phyloP scores from a whole-genome alignment of 345 rosid species.

The Alliaria petiolata region DNA sequence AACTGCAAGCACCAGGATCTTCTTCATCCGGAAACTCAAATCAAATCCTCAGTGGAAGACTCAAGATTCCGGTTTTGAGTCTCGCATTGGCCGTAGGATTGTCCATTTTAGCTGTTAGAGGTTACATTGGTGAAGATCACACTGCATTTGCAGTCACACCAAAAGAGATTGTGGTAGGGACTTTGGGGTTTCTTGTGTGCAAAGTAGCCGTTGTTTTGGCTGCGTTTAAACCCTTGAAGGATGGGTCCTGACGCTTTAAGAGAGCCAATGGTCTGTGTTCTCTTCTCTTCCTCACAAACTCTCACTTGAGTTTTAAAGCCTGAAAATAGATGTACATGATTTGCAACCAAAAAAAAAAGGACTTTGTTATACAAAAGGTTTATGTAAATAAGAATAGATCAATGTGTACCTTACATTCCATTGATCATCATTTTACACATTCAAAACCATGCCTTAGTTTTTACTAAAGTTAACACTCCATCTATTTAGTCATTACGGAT shows the following conservation, averaged over 20 bases:
- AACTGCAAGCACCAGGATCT: constrained; percentile 43
- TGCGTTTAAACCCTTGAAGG: constrained; percentile 60
- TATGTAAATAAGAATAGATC: constrained; percentile 5
- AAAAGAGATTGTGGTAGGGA: constrained; percentile 65
- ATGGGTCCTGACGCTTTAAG: constrained; percentile 16
- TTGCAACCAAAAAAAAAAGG: too few relatives aligned
- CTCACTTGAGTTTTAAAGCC: constrained; percentile 27
- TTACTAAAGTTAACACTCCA: too few relatives aligned
- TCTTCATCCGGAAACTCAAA: constrained; percentile 30
- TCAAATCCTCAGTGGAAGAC: constrained; percentile 17
- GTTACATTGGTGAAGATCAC: constrained; percentile 34
- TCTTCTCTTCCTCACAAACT: not conserved
- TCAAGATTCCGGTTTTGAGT: constrained; percentile 44
- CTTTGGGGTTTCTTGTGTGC: constrained; percentile 77
- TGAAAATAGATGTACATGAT: constrained; percentile 26
- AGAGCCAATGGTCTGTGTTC: not conserved
- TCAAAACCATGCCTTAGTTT: too few relatives aligned
- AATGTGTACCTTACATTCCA: too few relatives aligned
- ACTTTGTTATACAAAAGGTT: constrained; percentile 10
- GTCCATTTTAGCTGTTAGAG: constrained; percentile 40
- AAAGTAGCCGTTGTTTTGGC: constrained; percentile 83
- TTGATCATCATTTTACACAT: too few relatives aligned
- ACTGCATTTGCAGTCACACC: constrained; percentile 44
- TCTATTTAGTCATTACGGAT: too few relatives aligned
- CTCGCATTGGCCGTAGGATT: constrained; percentile 50